Evolutionary conservation across 1,284 basidiomycete genomes (phyloP), one percentile per base, ranked within the genome.

Genomic region (Microbotryomycetes sp.): DNA sequence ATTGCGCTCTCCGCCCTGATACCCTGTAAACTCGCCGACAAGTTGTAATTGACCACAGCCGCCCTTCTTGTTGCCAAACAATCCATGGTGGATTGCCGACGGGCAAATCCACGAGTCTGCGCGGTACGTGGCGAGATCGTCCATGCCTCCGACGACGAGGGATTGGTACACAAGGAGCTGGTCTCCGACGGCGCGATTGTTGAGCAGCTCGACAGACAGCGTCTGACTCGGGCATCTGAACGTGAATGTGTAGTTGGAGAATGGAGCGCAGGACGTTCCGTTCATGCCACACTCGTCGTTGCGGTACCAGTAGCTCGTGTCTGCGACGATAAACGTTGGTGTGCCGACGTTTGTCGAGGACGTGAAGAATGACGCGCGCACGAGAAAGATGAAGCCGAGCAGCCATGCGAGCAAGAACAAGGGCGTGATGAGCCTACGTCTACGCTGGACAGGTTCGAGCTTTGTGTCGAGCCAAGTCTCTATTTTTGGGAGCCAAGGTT

Each of bases 61-160:
- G 2, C 91, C 89, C 64, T 76, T 81, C 1, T 77, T 78, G 67
- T 85, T 78, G 58, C 79, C 54, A 29, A 71, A 70, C 15, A 72
- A 54, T 9, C 69, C 69, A 9, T 59, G 66, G 78, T 89, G 88
- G 35, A 86, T 80, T n/a, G 89, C 89, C 47, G 89, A 84, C 41
- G 88, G 83, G 73, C 91, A 93, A 35, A 92, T 81, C 73, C 91
- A 93, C 54, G 81, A 85, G 73, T 93, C 91, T 1, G 84, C 88
- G 69, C 91, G 80, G 71, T 91, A 92, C 3, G 88, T 89, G 28
- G 73, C 70, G 2, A 54, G 55, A 9, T 56, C 56, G 55, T 72
- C 73, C 4, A 87, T 88, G 16, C 90, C 90, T 9, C 91, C 91
- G 1, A 93, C 86, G 53, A 93, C 80, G 24, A 92, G 78, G 5